Percentiles rank a stretch among this genome's conserved stretches.
These are phyloP conservation scores for Calonectria ilicicola DNA, from an alignment of 2,329 filamentous ascomycete species.

Conservation along the genomic window DNA sequence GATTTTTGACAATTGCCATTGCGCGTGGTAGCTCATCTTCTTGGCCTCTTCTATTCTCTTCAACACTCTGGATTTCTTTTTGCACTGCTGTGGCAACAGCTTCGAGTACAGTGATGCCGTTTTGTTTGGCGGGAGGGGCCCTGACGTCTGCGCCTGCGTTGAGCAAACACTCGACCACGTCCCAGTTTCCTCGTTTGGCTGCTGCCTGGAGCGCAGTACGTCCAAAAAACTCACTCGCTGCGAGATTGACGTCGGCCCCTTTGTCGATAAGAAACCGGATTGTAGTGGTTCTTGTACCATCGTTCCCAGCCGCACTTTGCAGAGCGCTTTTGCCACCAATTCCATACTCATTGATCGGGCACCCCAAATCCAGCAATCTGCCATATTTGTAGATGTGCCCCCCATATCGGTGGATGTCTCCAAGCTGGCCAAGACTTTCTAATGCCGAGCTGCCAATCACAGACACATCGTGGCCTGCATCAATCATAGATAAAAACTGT, in stretches of 20 bases:
- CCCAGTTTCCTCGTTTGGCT: background rate
- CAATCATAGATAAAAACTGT: background rate
- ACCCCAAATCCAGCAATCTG: background rate
- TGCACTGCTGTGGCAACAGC: background rate
- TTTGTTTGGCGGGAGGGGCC: background rate
- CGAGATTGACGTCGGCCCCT: background rate
- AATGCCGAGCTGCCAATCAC: background rate
- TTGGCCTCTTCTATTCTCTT: no score
- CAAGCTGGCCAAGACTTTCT: background rate
- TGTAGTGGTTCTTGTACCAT: background rate
- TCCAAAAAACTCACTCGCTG: background rate
- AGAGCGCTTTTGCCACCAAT: background rate
- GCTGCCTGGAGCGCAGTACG: background rate
- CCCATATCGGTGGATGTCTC: background rate
- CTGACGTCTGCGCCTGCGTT: conserved; percentile 2
- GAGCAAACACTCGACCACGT: background rate
- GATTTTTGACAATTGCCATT: background rate
- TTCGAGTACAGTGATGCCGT: background rate
- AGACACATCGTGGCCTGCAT: background rate
- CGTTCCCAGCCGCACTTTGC: background rate
- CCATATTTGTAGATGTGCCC: background rate
- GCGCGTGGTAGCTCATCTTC: background rate
- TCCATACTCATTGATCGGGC: background rate
- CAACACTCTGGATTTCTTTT: no score
- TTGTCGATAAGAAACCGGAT: background rate